Evolutionary conservation across 1,139 yeast genomes (phyloP), one percentile per base, ranked within the genome.

Genomic region (Kodamaea sp.): DNA sequence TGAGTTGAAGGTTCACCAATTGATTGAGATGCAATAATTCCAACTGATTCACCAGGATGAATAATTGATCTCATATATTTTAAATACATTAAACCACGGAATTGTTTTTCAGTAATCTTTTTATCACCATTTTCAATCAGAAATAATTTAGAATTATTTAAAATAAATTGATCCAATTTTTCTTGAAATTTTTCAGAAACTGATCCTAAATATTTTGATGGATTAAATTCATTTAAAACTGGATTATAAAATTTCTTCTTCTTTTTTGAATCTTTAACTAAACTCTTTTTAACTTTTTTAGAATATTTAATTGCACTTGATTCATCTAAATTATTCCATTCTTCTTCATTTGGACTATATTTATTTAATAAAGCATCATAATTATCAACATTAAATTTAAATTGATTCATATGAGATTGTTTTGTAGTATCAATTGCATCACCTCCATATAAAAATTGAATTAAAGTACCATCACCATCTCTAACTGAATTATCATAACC

Each of bases 1-100:
- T 94, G 99, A 6, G 99, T 94, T 4, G 97, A 89, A 37, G 99
- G 99, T 67, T 94, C 99, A 69, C 99, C 99, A 61, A 94, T 84
- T 41, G 97, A 90, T 68, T 94, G 97, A 30, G 97, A 86, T 7
- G 98, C 98, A 67, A 94, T 85, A 58, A 94, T 90, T 66, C 99
- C 99, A 42, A 94, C 98, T 36, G 97, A 81, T 65, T 94, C 99
- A 60, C 99, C 98, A 8, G 99, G 97, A 56, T 89, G 79, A 40
- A 92, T 81, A 50, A 90, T 73, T 8, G 97, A 88, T 60, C 95
- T 85, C 97, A 92, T 94, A 67, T 94, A 94, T 66, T 92, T 92
- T 71, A 94, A 78, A 70, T 90, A 97, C 98, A 94, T 94, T 59
- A 94, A 77, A 5, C 97, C 95, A 62, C 89, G 80, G 79, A 94